phyloP scores from a whole-genome alignment of 768 basidiomycete species.

The Amanita fuliginea region DNA sequence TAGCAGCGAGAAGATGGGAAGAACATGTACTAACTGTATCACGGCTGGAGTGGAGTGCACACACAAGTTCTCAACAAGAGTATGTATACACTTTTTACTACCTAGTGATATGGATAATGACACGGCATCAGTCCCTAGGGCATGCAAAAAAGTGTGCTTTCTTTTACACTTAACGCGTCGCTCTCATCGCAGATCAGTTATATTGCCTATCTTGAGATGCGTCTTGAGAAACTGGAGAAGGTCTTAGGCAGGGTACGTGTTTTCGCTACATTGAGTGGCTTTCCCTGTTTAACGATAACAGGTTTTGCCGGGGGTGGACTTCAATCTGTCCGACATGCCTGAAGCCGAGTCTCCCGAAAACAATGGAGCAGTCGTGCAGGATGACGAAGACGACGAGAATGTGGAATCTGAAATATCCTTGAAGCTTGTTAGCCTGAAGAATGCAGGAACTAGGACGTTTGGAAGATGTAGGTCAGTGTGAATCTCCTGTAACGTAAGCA shows the following conservation, averaged over 20 bases:
- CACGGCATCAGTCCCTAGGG: slow-evolving; percentile 33
- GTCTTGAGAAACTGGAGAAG: slow-evolving; percentile 55
- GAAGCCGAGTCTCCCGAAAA: slow-evolving; percentile 15
- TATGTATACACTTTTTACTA: slow-evolving; percentile 22
- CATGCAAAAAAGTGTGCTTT: slow-evolving; percentile 44
- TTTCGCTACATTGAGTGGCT: neutral
- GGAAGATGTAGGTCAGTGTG: slow-evolving; percentile 30
- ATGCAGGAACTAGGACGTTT: slow-evolving; percentile 32
- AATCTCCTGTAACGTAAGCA: neutral
- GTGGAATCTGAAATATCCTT: slow-evolving; percentile 13
- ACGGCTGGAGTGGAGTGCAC: slow-evolving; percentile 51
- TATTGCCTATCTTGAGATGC: slow-evolving; percentile 49
- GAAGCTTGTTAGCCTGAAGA: slow-evolving; percentile 21
- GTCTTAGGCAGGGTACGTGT: slow-evolving; percentile 38
- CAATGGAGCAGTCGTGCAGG: slow-evolving; percentile 18
- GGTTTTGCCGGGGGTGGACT: slow-evolving; percentile 50
- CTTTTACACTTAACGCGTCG: slow-evolving; percentile 20
- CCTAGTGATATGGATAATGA: neutral
- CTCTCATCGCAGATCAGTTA: slow-evolving; percentile 27
- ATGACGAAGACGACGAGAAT: slow-evolving; percentile 17
- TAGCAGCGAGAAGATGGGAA: slow-evolving; percentile 56
- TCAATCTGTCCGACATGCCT: slow-evolving; percentile 33
- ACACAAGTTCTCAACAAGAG: slow-evolving; percentile 63
- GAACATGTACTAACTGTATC: slow-evolving; percentile 54
- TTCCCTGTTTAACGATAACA: slow-evolving; percentile 7